Evolutionary conservation across 257 asterid genomes (phyloP).

Genomic region (Solanum pinnatisectum): DNA sequence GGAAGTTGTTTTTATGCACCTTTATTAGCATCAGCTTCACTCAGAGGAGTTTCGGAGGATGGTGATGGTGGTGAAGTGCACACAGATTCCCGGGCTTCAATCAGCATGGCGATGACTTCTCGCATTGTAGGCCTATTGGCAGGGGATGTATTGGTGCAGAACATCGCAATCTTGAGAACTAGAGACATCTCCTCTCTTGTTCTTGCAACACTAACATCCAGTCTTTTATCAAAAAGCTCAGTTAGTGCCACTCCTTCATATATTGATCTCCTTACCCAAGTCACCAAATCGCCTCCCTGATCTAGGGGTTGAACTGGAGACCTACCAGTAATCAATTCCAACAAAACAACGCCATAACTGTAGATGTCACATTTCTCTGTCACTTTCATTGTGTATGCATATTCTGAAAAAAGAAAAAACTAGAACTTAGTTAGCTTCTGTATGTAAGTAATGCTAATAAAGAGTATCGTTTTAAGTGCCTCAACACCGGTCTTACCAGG

Average conservation of each 20-base stretch:
- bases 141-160: constrained; percentile 80
- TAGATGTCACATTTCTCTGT: constrained; percentile 85
- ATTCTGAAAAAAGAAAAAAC: constrained; percentile 37
- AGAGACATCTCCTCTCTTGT: constrained; percentile 61
- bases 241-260: constrained; percentile 24
- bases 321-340: constrained; percentile 68
- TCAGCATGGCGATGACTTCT: constrained; percentile 66
- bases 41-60: constrained; percentile 63
- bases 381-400: constrained; percentile 92
- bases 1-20: background rate
- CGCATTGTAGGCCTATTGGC: constrained; percentile 75
- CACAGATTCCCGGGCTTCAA: constrained; percentile 46
- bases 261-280: constrained; percentile 53
- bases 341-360: constrained; percentile 73
- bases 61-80: constrained; percentile 38
- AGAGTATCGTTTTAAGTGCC: background rate
- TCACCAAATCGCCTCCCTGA: constrained; percentile 79
- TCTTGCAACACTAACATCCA: constrained; percentile 42
- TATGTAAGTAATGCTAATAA: background rate
- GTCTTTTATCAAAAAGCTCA: constrained; percentile 52
- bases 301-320: constrained; percentile 83
- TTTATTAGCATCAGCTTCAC: constrained; percentile 29
- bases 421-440: background rate
- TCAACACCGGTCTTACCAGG: constrained; percentile 46
- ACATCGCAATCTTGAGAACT: constrained; percentile 71